Conservation (phyloP, 345 rosid genomes). For the Lepidium didymum region DNA sequence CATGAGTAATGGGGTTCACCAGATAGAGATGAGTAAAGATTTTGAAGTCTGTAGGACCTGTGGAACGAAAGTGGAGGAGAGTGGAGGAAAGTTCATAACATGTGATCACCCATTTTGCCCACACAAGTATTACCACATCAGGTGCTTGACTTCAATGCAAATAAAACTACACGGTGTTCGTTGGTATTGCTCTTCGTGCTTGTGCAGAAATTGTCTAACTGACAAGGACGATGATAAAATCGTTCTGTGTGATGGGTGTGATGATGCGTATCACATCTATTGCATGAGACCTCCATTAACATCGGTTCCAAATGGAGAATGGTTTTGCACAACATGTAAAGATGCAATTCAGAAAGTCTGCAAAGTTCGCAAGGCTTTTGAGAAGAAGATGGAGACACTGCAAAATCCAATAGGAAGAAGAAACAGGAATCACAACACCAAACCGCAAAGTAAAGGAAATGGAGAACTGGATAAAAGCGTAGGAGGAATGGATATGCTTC, state of each 20-base stretch:
- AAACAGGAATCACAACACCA: slow-evolving; percentile 3
- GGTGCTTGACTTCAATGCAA: slow-evolving; percentile 71
- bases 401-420: slow-evolving; percentile 27
- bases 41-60: slow-evolving; percentile 49
- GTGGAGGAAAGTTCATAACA: slow-evolving; percentile 40
- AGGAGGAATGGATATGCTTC: slow-evolving; percentile 76
- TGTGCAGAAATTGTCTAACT: slow-evolving; percentile 69
- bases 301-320: slow-evolving; percentile 54
- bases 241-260: slow-evolving; percentile 87
- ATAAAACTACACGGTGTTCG: slow-evolving; percentile 45
- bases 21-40: slow-evolving; percentile 8
- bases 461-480: slow-evolving; percentile 34
- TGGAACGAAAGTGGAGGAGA: slow-evolving; percentile 33
- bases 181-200: slow-evolving; percentile 96
- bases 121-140: slow-evolving; percentile 58
- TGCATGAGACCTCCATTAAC: slow-evolving; percentile 66
- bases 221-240: slow-evolving; percentile 75
- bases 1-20: slow-evolving; percentile 27
- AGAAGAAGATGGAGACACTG: slow-evolving; percentile 27
- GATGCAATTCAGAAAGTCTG: slow-evolving; percentile 44
- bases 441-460: slow-evolving; percentile 14
- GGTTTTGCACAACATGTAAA: slow-evolving; percentile 78
- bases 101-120: slow-evolving; percentile 66
- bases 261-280: slow-evolving; percentile 80
- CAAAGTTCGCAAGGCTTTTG: slow-evolving; percentile 41